Percentiles rank a stretch among this genome's conserved stretches.
Conservation (phyloP, 148 eudicot genomes). For the Camellia japonica region DNA sequence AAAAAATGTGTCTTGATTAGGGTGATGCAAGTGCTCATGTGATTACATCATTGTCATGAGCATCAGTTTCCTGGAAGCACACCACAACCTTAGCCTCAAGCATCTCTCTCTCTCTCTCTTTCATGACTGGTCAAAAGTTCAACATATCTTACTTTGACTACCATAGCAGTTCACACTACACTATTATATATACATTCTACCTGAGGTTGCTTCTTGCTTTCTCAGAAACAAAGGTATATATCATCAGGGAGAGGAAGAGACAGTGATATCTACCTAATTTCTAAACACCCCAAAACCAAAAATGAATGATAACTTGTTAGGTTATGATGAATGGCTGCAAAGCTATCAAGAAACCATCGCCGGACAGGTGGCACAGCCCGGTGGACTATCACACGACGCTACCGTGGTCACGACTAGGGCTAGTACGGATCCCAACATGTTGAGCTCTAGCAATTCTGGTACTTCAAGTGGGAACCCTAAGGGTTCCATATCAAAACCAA, state of each 20-base stretch:
- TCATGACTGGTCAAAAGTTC: no score
- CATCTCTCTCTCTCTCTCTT: no score
- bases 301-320: background rate
- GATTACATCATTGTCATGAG: background rate
- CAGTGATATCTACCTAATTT: no score
- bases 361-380: background rate
- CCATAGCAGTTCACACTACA: no score
- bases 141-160: no score
- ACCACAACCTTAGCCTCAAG: no score
- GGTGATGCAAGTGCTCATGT: background rate
- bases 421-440: background rate
- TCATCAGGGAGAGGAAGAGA: no score
- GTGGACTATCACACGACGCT: background rate
- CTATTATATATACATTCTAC: no score
- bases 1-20: no score
- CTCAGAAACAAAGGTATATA: no score
- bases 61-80: background rate
- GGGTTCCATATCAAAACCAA: slow-evolving; percentile 14
- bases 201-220: no score
- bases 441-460: background rate
- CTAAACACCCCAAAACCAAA: background rate
- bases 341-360: background rate
- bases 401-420: background rate
- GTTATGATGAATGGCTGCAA: background rate
- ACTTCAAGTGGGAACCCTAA: background rate